Percentiles rank a stretch among this genome's conserved stretches.
These are phyloP conservation scores for Candida labiduridarum DNA, from an alignment of 1,139 yeast species.

Conservation along the genomic window DNA sequence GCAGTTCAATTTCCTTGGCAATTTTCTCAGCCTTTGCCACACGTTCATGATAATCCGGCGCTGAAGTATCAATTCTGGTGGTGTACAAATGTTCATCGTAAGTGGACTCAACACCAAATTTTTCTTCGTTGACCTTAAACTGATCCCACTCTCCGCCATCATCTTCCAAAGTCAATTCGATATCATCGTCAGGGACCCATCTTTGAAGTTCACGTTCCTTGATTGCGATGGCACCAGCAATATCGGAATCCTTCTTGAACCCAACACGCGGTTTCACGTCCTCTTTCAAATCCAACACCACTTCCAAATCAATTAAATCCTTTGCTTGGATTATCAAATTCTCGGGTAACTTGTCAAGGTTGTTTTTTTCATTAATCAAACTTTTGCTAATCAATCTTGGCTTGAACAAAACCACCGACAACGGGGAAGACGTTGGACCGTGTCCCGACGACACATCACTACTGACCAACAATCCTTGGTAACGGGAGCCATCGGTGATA, in stretches of 20 bases:
- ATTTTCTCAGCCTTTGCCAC: conserved; percentile 72
- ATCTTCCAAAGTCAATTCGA: conserved; percentile 46
- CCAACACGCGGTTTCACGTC: conserved; percentile 18
- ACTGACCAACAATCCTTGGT: conserved; percentile 58
- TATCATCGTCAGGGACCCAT: conserved; percentile 78
- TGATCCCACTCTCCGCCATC: conserved; percentile 73
- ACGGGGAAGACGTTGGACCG: conserved; percentile 24
- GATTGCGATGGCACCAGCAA: conserved; percentile 51
- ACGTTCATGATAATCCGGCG: conserved; percentile 72
- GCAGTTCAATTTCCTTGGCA: conserved; percentile 81
- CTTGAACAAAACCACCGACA: conserved; percentile 56
- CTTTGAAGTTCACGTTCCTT: conserved; percentile 74
- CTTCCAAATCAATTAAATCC: conserved; percentile 66
- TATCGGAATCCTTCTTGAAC: conserved; percentile 86
- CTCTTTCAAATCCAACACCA: conserved; percentile 42
- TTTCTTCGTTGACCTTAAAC: conserved; percentile 83
- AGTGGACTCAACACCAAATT: conserved; percentile 85
- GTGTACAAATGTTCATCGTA: conserved; percentile 92
- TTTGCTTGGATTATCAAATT: conserved; percentile 55
- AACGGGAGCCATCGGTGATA: conserved; percentile 61
- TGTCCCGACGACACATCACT: conserved; percentile 25
- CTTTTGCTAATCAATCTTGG: conserved; percentile 39
- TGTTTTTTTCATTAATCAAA: conserved; percentile 35
- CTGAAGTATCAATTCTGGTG: conserved; percentile 72
- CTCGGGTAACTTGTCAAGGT: conserved; percentile 41